Evolutionary conservation across 129 eudicot species (phyloP), one percentile per base, ranked within the genome.

Genomic region (Escallonia herrerae): DNA sequence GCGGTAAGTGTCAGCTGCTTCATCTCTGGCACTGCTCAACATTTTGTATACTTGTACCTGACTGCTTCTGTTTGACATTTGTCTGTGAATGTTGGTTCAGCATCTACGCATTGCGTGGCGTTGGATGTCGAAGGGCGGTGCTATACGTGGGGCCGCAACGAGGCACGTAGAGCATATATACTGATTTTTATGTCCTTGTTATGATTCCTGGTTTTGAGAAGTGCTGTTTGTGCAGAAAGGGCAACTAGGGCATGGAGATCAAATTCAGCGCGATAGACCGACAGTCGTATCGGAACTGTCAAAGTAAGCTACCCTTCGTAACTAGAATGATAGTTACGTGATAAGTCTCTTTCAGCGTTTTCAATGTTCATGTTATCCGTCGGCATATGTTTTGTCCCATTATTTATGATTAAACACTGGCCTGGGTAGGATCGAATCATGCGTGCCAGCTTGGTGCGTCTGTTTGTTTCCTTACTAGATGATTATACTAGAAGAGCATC

Each of bases 201-300:
- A 56, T 58, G 40, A 43, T 73, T 76, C 67, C 15, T 11, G n/a
- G 38, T 63, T 13, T 38, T 5, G 42, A 62, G 58, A 13, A 40
- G 61, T 48, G 49, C 9, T 53, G 54, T 53, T 13, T 71, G 2
- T 74, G 80, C 83, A 93, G 96, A 93, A 79, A 74, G 98, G 98
- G 14, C 98, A 93, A 74, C 91, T 93, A 70, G 98, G 98, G 59
- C 98, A 88, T 62, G 96, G 98, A 33, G 98, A 93, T 76, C 80
- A 58, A 42, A 68, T 83, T 73, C 87, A 73, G 73, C 83, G 98
- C 0, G 96, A 93, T 69, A 73, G 80, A 72, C 98, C 96, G 1
- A 93, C 98, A 2, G 84, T 86, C 40, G 94, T 93, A 42, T 93
- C 96, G 2, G 89, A 83, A 68, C 66, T 93, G 50, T 81, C 95